A percentile compares a stretch with the other conserved stretches of the same genome.
Evolutionary conservation across 2,329 filamentous ascomycete species (phyloP).

Genomic region (Zymoseptoria passerinii): DNA sequence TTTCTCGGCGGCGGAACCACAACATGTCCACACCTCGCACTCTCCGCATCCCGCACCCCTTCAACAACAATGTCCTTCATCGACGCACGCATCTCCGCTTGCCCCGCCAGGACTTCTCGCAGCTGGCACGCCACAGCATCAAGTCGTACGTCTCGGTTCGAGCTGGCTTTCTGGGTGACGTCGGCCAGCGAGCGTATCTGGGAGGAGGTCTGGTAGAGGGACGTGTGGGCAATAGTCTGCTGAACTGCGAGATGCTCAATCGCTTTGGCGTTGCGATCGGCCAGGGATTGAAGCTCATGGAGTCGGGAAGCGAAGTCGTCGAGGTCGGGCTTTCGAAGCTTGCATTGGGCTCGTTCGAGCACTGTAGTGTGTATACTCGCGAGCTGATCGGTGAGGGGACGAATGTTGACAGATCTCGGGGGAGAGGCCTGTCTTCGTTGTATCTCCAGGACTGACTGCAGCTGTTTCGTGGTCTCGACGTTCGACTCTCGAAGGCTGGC

Average conservation of each 20-base stretch:
- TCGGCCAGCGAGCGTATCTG: constrained; percentile 4
- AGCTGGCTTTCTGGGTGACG: constrained; percentile 1
- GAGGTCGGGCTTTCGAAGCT: constrained; percentile 22
- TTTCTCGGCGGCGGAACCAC: constrained; percentile 27
- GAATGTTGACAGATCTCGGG: constrained; percentile 14
- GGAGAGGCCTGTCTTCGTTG: background rate
- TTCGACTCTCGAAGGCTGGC: constrained; percentile 15
- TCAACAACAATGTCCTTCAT: constrained; percentile 17
- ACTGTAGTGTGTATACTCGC: constrained; percentile 16
- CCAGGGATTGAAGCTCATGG: constrained; percentile 24
- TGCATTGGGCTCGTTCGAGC: constrained; percentile 13
- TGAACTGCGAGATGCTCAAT: constrained; percentile 12
- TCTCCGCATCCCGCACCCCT: constrained; percentile 17
- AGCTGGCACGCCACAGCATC: constrained; percentile 21
- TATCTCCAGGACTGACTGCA: constrained; percentile 14
- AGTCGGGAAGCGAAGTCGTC: constrained; percentile 23
- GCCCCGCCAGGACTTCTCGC: constrained; percentile 20
- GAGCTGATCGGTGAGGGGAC: constrained; percentile 21
- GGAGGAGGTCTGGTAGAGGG: constrained; percentile 5
- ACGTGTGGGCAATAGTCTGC: constrained; percentile 5
- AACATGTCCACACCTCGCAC: constrained; percentile 21
- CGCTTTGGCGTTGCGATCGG: constrained; percentile 21
- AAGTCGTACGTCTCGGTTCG: constrained; percentile 10
- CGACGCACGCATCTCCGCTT: constrained; percentile 21
- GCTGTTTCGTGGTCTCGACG: constrained; percentile 15